Evolutionary conservation across 306 rosid genomes (phyloP).

Genomic region (Medicago ruthenica): DNA sequence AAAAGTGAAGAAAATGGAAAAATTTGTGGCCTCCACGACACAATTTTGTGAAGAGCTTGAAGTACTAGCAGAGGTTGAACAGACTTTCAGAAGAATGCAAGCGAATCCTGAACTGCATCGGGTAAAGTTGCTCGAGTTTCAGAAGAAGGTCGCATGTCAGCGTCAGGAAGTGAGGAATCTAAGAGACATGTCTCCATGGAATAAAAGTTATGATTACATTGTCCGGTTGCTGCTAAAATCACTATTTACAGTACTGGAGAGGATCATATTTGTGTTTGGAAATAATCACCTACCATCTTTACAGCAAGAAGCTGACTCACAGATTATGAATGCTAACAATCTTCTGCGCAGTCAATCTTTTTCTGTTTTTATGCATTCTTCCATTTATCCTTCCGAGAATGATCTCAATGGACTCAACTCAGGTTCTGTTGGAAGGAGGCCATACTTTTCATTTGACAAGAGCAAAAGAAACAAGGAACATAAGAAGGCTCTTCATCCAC

Average conservation of each 20-base stretch:
- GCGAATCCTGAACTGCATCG: constrained; percentile 51
- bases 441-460: constrained; percentile 37
- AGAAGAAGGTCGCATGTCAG: constrained; percentile 71
- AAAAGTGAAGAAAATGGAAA: constrained; percentile 86
- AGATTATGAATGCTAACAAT: constrained; percentile 42
- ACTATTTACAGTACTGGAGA: constrained; percentile 72
- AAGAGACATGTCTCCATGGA: constrained; percentile 83
- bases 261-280: constrained; percentile 71
- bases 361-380: constrained; percentile 53
- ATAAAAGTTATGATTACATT: constrained; percentile 66
- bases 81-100: constrained; percentile 72
- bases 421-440: constrained; percentile 46
- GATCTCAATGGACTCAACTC: constrained; percentile 49
- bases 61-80: constrained; percentile 81
- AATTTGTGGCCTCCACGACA: constrained; percentile 57
- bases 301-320: constrained; percentile 43
- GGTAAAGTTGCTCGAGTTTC: constrained; percentile 62
- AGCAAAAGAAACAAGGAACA: constrained; percentile 48
- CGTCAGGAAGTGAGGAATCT: constrained; percentile 79
- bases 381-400: constrained; percentile 62
- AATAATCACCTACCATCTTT: constrained; percentile 43
- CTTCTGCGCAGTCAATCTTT: constrained; percentile 71
- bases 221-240: constrained; percentile 82
- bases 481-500: constrained; percentile 45
- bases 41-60: constrained; percentile 78